These are phyloP conservation scores for Acer negundo DNA, from an alignment of 345 rosid species.

Conservation along the genomic window DNA sequence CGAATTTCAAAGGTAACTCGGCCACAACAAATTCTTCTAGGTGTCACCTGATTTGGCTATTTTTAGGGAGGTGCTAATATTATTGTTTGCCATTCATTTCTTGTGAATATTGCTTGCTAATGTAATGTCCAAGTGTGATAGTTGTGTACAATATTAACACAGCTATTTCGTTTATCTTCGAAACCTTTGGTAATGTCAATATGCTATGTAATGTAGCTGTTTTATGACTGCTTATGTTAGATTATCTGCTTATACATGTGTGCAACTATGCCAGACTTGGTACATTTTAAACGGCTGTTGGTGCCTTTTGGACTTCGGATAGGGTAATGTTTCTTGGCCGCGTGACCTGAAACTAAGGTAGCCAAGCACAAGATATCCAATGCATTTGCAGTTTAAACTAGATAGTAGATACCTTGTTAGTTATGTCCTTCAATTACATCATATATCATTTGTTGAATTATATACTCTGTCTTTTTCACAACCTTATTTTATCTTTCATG, in stretches of 20 bases:
- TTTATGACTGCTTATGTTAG: background rate
- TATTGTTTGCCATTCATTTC: conserved; percentile 8
- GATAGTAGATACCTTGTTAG: too few species aligned
- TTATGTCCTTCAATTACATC: too few species aligned
- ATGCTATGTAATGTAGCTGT: background rate
- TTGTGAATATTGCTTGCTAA: conserved; percentile 16
- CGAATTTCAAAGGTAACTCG: conserved; percentile 7
- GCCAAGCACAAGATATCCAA: too few species aligned
- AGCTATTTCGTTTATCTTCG: background rate
- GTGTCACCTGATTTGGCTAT: conserved; percentile 9
- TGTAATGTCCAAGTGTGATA: conserved; percentile 3
- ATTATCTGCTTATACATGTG: background rate
- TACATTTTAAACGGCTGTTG: background rate
- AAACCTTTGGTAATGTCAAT: background rate
- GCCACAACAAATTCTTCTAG: background rate
- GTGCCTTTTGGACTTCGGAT: too few species aligned
- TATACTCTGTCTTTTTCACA: background rate
- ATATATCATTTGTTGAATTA: background rate
- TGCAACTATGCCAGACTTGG: background rate
- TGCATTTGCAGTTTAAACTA: too few species aligned
- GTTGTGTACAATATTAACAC: background rate
- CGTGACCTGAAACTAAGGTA: too few species aligned
- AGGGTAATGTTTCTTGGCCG: too few species aligned
- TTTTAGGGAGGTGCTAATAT: conserved; percentile 9
- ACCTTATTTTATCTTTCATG: background rate